These are phyloP conservation scores for Trichoderma aggressivum DNA, from an alignment of 2,329 filamentous ascomycete genomes.

Conservation along the genomic window DNA sequence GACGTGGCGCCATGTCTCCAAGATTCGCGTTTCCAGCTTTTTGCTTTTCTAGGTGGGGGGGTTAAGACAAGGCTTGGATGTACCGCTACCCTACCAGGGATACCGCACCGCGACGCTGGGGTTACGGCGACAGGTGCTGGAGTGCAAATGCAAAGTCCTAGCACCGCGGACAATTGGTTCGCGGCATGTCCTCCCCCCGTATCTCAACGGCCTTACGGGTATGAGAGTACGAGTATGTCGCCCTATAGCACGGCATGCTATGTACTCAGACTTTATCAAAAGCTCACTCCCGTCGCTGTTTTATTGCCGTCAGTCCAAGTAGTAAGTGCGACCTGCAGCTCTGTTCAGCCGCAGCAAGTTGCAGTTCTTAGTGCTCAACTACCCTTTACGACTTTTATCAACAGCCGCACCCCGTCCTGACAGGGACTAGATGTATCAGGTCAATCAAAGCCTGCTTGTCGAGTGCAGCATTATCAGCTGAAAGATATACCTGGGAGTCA, in stretches of 20 bases:
- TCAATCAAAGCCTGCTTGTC: not conserved
- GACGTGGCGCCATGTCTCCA: slow-evolving; percentile 13
- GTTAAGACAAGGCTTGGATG: not conserved
- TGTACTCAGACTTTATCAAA: not conserved
- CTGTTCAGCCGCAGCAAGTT: not conserved
- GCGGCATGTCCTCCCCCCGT: not conserved
- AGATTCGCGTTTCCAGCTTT: slow-evolving; percentile 7
- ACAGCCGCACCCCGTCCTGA: not conserved
- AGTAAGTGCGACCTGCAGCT: not conserved
- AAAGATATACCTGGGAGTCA: not conserved
- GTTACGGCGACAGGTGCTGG: not conserved
- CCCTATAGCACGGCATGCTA: not conserved
- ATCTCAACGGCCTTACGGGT: not conserved
- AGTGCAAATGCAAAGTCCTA: not conserved
- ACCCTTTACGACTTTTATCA: not conserved
- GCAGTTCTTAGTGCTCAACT: not conserved
- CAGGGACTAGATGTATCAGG: not conserved
- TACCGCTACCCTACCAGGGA: not conserved
- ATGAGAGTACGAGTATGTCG: not conserved
- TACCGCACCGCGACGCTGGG: not conserved
- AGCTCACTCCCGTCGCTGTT: not conserved
- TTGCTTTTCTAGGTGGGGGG: not conserved
- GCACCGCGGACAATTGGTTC: not conserved
- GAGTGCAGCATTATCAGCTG: not conserved
- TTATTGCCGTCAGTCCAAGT: not conserved